Evolutionary conservation across 2,329 filamentous ascomycete genomes (phyloP).

Genomic region (Fusarium subglutinans): DNA sequence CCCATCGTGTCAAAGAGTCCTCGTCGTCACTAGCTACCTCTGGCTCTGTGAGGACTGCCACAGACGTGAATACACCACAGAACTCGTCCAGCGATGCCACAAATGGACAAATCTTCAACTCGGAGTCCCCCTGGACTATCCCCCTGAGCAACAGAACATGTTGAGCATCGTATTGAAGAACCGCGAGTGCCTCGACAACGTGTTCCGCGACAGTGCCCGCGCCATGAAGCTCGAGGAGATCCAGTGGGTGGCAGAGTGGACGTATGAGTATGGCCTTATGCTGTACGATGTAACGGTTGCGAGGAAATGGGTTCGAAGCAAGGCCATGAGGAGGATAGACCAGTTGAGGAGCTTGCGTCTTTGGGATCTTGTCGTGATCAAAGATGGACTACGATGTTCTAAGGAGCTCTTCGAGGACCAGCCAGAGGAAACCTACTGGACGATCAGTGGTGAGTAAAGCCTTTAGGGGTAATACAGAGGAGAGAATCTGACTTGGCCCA

Average conservation of each 20-base stretch:
- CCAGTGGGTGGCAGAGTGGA: conserved; percentile 42
- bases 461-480: background rate
- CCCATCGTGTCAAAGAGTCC: conserved; percentile 17
- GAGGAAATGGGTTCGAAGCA: background rate
- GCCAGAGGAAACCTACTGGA: conserved; percentile 15
- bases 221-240: conserved; percentile 37
- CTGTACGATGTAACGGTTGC: conserved; percentile 30
- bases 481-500: conserved; percentile 2
- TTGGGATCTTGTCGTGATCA: conserved; percentile 39
- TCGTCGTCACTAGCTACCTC: conserved; percentile 38
- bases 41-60: conserved; percentile 45
- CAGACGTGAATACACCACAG: background rate
- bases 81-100: conserved; percentile 9
- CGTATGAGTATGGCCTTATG: conserved; percentile 39
- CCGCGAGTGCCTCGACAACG: conserved; percentile 3
- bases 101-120: conserved; percentile 12
- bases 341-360: conserved; percentile 22
- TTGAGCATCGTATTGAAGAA: background rate
- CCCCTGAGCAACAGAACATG: background rate
- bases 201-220: background rate
- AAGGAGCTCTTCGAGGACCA: conserved; percentile 27
- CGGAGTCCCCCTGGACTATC: background rate
- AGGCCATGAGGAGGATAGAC: conserved; percentile 17
- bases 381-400: conserved; percentile 25
- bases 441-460: background rate